Evolutionary conservation across 108 stramenopile genomes (phyloP).

Genomic region (Cyclostephanos tholiformis): DNA sequence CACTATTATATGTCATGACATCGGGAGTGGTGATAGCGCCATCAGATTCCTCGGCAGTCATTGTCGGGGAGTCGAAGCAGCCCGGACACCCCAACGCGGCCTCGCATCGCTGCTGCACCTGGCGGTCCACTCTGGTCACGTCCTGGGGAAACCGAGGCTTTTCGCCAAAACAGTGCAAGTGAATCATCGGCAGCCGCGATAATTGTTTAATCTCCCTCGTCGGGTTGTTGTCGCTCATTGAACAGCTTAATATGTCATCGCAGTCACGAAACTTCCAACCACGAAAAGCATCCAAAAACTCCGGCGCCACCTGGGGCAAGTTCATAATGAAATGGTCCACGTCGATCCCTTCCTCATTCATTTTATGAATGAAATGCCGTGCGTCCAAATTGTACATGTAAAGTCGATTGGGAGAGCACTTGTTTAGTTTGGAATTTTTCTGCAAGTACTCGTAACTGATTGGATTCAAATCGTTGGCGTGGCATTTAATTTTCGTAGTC

Average conservation of each 20-base stretch:
- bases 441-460: constrained; percentile 76
- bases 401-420: constrained; percentile 60
- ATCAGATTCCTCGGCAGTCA: not conserved
- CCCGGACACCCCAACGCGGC: constrained; percentile 72
- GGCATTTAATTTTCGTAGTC: constrained; percentile 35
- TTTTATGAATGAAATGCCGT: constrained; percentile 75
- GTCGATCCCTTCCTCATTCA: constrained; percentile 54
- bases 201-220: not conserved
- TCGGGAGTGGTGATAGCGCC: not conserved
- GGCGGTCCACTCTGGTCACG: constrained; percentile 33
- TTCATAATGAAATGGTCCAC: constrained; percentile 95
- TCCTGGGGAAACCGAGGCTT: constrained; percentile 53
- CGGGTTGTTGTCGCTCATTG: not conserved
- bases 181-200: constrained; percentile 55
- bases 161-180: constrained; percentile 83
- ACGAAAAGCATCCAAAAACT: constrained; percentile 94
- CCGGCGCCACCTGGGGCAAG: constrained; percentile 90
- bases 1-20: constrained; percentile 14
- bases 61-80: constrained; percentile 15
- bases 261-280: constrained; percentile 55
- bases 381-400: constrained; percentile 89
- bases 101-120: constrained; percentile 60
- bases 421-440: constrained; percentile 82
- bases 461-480: constrained; percentile 93
- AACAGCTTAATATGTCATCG: constrained; percentile 4